phyloP scores from a whole-genome alignment of 2,329 filamentous ascomycete genomes.

The Didymella glomerata region DNA sequence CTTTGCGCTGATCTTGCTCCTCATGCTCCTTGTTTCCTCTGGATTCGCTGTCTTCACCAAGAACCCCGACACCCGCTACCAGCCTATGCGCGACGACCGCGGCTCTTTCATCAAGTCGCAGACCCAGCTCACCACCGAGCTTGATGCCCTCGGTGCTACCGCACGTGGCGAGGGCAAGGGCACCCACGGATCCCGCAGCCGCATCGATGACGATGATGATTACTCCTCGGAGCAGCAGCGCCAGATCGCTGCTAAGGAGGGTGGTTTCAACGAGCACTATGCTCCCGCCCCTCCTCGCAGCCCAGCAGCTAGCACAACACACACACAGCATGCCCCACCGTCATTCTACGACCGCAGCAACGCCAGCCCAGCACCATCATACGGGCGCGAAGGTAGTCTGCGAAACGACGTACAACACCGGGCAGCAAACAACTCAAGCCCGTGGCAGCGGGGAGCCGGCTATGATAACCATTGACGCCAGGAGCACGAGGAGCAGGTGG shows the following conservation, averaged over 20 bases:
- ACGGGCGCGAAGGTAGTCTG: conserved; percentile 19
- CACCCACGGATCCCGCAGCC: conserved; percentile 57
- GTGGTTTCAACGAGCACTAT: conserved; percentile 53
- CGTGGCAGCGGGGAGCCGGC: conserved; percentile 71
- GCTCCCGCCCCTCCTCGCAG: conserved; percentile 57
- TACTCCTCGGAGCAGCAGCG: conserved; percentile 61
- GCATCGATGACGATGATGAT: conserved; percentile 76
- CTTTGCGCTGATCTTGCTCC: conserved; percentile 81
- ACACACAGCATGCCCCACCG: conserved; percentile 21
- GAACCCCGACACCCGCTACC: conserved; percentile 93
- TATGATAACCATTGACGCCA: conserved; percentile 67
- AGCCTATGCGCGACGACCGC: conserved; percentile 95
- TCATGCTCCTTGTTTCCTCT: conserved; percentile 82
- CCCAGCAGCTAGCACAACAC: conserved; percentile 52
- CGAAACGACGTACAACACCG: conserved; percentile 50
- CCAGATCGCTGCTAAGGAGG: conserved; percentile 46
- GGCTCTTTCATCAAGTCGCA: conserved; percentile 98
- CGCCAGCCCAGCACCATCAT: conserved; percentile 41
- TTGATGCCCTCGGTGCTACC: conserved; percentile 88
- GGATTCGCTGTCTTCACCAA: conserved; percentile 84
- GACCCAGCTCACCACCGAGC: conserved; percentile 84
- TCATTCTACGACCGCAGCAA: conserved; percentile 48
- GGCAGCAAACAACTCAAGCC: conserved; percentile 64
- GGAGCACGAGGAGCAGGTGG: conserved; percentile 49
- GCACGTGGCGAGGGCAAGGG: conserved; percentile 77